Percentiles rank a stretch among this genome's conserved stretches.
Evolutionary conservation across 148 eudicot species (phyloP).

Genomic region (Bassia scoparia): DNA sequence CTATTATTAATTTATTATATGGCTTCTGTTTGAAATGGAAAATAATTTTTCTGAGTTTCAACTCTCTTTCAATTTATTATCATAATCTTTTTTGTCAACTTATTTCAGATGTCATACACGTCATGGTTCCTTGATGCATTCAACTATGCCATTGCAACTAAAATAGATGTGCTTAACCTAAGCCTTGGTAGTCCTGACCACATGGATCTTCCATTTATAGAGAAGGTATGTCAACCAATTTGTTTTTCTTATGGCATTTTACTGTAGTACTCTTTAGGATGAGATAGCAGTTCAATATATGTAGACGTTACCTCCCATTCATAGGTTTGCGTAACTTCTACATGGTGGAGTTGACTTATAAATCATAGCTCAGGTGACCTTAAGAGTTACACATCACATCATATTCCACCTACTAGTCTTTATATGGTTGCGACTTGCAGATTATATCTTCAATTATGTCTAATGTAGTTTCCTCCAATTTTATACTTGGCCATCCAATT

Average conservation of each 20-base stretch:
- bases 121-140: conserved; percentile 99
- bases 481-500: too few species aligned
- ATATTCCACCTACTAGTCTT: neutral
- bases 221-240: conserved; percentile 58
- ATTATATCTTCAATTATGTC: too few species aligned
- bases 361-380: too few species aligned
- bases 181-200: conserved; percentile 99
- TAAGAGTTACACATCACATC: too few species aligned
- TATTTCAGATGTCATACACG: conserved; percentile 98
- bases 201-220: conserved; percentile 96
- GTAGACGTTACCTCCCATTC: neutral
- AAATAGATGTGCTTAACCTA: conserved; percentile 95
- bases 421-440: too few species aligned
- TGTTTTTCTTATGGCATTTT: conserved; percentile 9
- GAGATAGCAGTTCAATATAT: neutral
- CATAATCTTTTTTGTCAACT: conserved; percentile 93
- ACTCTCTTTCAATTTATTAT: conserved; percentile 26
- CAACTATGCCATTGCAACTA: conserved; percentile 96
- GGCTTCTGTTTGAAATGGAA: neutral
- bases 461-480: too few species aligned
- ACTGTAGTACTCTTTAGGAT: neutral
- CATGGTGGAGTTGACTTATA: neutral
- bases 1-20: neutral
- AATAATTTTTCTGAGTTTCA: neutral
- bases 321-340: neutral